These are phyloP conservation scores for Zymoseptoria ardabiliae DNA, from an alignment of 2,329 filamentous ascomycete genomes.

Conservation along the genomic window DNA sequence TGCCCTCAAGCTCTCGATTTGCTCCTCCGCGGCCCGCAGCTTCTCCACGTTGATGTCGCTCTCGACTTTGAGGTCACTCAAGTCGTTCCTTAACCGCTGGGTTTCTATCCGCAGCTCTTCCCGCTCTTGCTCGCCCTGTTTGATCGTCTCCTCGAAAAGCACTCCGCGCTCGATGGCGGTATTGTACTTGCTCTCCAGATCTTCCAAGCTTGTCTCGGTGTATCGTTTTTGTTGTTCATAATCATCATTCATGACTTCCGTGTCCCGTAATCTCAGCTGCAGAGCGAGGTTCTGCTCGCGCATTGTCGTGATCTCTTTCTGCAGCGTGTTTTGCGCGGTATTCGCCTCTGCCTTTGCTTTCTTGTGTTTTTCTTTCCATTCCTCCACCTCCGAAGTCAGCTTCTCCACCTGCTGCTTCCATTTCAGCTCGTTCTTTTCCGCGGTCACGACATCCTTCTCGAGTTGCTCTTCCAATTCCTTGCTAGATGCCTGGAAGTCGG, in stretches of 20 bases:
- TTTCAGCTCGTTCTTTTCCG: slow-evolving; percentile 83
- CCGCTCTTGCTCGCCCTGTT: slow-evolving; percentile 81
- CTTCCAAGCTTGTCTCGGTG: slow-evolving; percentile 90
- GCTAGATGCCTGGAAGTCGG: slow-evolving; percentile 89
- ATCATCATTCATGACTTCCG: slow-evolving; percentile 96
- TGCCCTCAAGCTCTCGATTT: slow-evolving; percentile 43
- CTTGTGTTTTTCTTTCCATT: slow-evolving; percentile 99
- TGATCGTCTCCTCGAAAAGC: slow-evolving; percentile 92
- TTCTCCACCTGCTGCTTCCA: slow-evolving; percentile 82
- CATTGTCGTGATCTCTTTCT: slow-evolving; percentile 91
- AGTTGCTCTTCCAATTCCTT: slow-evolving; percentile 89
- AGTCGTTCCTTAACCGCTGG: slow-evolving; percentile 81
- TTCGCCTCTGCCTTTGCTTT: slow-evolving; percentile 86
- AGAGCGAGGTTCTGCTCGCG: slow-evolving; percentile 76
- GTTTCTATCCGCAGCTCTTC: slow-evolving; percentile 83
- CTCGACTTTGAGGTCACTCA: slow-evolving; percentile 90
- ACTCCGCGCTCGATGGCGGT: slow-evolving; percentile 85
- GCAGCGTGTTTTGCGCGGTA: slow-evolving; percentile 72
- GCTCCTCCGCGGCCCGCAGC: slow-evolving; percentile 62
- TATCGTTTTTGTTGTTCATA: slow-evolving; percentile 94
- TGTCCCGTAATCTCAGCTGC: slow-evolving; percentile 80
- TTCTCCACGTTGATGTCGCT: slow-evolving; percentile 92
- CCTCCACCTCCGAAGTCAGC: slow-evolving; percentile 82
- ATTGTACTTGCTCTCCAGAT: slow-evolving; percentile 96
- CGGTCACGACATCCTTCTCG: slow-evolving; percentile 91